phyloP scores from a whole-genome alignment of 164 flowering plant genomes.

The Platanus orientalis region DNA sequence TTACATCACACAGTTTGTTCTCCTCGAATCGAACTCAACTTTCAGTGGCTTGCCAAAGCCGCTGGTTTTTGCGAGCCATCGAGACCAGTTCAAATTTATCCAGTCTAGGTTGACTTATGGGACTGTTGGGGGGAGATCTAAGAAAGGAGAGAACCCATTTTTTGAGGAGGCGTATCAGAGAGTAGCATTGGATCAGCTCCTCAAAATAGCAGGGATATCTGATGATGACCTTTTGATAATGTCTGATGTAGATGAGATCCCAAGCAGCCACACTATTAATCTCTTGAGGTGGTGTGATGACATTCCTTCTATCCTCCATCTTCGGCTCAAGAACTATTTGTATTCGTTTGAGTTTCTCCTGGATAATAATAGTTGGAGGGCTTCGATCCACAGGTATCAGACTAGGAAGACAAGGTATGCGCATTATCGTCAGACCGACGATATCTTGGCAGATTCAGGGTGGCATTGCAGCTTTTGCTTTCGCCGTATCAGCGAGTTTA shows the following conservation, averaged over 20 bases:
- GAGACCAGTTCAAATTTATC: conserved; percentile 55
- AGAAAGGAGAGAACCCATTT: conserved; percentile 80
- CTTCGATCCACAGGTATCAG: conserved; percentile 78
- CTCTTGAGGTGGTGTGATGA: conserved; percentile 88
- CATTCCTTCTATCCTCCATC: conserved; percentile 65
- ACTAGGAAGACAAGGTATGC: conserved; percentile 73
- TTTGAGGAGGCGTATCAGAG: conserved; percentile 92
- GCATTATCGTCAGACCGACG: conserved; percentile 76
- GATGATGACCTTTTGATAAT: conserved; percentile 88
- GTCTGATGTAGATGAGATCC: conserved; percentile 97
- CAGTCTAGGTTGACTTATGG: conserved; percentile 76
- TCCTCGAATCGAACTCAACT: conserved; percentile 89
- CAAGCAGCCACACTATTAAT: conserved; percentile 76
- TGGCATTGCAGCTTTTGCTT: conserved; percentile 97
- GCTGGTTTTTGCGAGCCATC: conserved; percentile 41
- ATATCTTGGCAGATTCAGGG: conserved; percentile 75
- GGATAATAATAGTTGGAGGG: conserved; percentile 85
- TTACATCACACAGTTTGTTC: conserved; percentile 72
- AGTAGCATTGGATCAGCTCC: conserved; percentile 80
- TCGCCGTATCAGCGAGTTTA: conserved; percentile 63
- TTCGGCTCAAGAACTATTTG: conserved; percentile 68
- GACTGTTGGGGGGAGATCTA: conserved; percentile 67
- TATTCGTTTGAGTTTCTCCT: conserved; percentile 83
- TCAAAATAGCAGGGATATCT: conserved; percentile 70
- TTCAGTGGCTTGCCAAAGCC: conserved; percentile 75